A percentile compares a stretch with the other conserved stretches of the same genome.
Evolutionary conservation across 495 filamentous ascomycete genomes (phyloP).

Genomic region (Hypoxylon lienhwacheense): DNA sequence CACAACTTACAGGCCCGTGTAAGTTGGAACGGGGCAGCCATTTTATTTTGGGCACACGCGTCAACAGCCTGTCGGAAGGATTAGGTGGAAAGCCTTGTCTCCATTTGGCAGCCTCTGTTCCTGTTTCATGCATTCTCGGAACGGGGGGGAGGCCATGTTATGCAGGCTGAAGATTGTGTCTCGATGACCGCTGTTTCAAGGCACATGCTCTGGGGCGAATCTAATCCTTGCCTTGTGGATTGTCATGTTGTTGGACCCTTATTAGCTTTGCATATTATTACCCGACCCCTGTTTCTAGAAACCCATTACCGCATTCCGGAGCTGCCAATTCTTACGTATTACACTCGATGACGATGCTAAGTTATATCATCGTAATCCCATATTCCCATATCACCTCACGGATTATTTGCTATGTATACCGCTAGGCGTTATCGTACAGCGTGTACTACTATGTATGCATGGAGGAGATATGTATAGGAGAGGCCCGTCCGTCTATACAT

Average conservation of each 20-base stretch:
- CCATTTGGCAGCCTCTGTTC: conserved; percentile 17
- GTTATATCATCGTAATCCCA: too few relatives aligned
- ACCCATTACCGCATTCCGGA: conserved; percentile 33
- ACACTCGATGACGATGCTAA: conserved; percentile 25
- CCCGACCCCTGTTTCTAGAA: not conserved
- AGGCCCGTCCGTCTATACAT: too few relatives aligned
- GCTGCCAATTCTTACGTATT: conserved; percentile 16
- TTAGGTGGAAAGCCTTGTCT: conserved; percentile 17
- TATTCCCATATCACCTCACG: too few relatives aligned
- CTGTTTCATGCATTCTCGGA: conserved; percentile 28
- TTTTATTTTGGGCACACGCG: too few relatives aligned
- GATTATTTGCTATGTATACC: not conserved
- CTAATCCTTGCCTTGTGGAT: too few relatives aligned
- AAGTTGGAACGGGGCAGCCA: too few relatives aligned
- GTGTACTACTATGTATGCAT: too few relatives aligned
- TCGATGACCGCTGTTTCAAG: conserved; percentile 29
- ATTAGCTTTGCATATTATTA: not conserved
- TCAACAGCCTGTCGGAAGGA: conserved; percentile 5
- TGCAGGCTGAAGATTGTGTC: conserved; percentile 31
- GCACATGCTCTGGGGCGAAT: conserved; percentile 25
- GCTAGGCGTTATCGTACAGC: not conserved
- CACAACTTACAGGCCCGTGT: too few relatives aligned
- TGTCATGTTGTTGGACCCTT: conserved; percentile 13
- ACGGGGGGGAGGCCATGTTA: conserved; percentile 11
- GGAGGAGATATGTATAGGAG: too few relatives aligned